Base-by-base conservation (phyloP, 257 asterid genomes). In the Capsicum rhomboideum region DNA sequence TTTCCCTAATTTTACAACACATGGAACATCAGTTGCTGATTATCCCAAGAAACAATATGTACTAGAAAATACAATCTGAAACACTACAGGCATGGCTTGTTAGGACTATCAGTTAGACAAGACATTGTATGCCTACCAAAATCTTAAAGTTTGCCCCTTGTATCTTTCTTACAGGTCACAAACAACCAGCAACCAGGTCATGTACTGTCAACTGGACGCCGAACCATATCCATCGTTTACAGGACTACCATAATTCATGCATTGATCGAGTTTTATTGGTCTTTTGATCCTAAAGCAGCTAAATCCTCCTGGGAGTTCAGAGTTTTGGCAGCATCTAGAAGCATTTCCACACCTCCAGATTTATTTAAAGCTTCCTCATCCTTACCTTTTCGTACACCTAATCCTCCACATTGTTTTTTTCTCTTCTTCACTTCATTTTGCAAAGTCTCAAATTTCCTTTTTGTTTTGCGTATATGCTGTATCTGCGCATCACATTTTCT, bases 291-390 rank as follows among this genome's bases (percentile, higher is more conserved):
- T 86, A 84, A 82, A 46, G 91, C 89, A 55, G 86, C 90, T 79
- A 88, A 58, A 83, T 86, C 90, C 82, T 92, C 98, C 83, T 93
- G 95, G 31, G 82, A 85, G 87, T 93, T 94, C 78, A 95, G 90
- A 83, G 97, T 91, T 87, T 86, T 88, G 66, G 96, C 97, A 67
- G 99, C 99, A 84, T 87, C 91, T 52, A 94, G 85, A 87, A 95
- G 97, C 99, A 94, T 92, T 82, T 94, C 98, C 88, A 94, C 90
- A 14, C 95, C 97, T 59, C 97, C 99, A 40, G 98, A 85, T 83
- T 90, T 91, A 79, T 87, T 84, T 31, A 85, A 68, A 40, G 82
- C 89, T 52, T 88, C 93, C 53, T 83, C 86, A 20, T 58, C 78
- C 84, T 85, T 88, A 1, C 59, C 85, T 56, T 85, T 78, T 46